Percentiles rank a stretch among this genome's conserved stretches.
Conservation (phyloP, 1,139 yeast species). For the Kodamaea ohmeri region DNA sequence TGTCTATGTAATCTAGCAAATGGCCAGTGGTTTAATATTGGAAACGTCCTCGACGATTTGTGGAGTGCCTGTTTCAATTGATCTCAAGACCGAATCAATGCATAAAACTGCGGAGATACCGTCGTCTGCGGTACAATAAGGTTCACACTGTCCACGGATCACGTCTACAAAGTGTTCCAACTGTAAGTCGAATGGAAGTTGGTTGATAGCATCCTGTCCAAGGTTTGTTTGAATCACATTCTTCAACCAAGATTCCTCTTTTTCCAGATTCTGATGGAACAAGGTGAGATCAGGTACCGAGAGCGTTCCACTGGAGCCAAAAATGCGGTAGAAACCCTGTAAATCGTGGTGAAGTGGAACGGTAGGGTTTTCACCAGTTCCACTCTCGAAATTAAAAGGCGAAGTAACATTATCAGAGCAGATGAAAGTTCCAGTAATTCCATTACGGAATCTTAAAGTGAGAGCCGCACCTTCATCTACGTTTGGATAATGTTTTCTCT, state of each 20-base stretch:
- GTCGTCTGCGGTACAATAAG: slow-evolving; percentile 37
- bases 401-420: slow-evolving; percentile 40
- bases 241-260: slow-evolving; percentile 23
- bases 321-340: slow-evolving; percentile 36
- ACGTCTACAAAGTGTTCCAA: slow-evolving; percentile 37
- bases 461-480: slow-evolving; percentile 45
- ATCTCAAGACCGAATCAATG: slow-evolving; percentile 21
- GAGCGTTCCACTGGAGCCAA: slow-evolving; percentile 38
- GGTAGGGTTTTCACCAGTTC: slow-evolving; percentile 44
- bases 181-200: slow-evolving; percentile 34
- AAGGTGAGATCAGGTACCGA: slow-evolving; percentile 38
- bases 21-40: slow-evolving; percentile 13
- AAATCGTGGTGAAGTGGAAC: slow-evolving; percentile 29
- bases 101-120: slow-evolving; percentile 35
- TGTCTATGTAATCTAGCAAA: slow-evolving; percentile 1
- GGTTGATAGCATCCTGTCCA: slow-evolving; percentile 15
- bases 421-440: slow-evolving; percentile 38
- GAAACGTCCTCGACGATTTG: slow-evolving; percentile 16
- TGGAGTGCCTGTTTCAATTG: slow-evolving; percentile 20
- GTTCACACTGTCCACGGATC: slow-evolving; percentile 27
- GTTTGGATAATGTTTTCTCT: slow-evolving; percentile 26
- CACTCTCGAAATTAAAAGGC: slow-evolving; percentile 40
- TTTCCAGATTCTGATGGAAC: slow-evolving; percentile 29
- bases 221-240: slow-evolving; percentile 17
- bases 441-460: slow-evolving; percentile 31